Conservation (phyloP, 148 eudicot genomes). For the Talinum fruticosum region DNA sequence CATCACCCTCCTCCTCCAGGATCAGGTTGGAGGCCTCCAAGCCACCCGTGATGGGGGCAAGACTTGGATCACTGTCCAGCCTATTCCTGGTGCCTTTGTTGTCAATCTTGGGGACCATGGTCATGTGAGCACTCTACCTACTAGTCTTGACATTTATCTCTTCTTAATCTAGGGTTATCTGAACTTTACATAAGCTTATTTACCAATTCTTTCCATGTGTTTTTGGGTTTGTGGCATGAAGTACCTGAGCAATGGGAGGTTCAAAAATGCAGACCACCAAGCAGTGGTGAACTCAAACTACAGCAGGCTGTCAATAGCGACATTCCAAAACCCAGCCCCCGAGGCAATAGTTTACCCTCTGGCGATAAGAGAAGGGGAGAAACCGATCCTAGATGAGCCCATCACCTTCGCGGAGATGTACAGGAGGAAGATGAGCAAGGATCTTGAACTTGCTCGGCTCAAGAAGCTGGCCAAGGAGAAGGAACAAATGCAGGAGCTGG, state of each 20-base stretch:
- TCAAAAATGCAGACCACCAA: conserved; percentile 95
- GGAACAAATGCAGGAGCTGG: conserved; percentile 22
- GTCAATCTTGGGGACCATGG: conserved; percentile 95
- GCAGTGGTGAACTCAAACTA: conserved; percentile 79
- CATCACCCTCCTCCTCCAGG: conserved; percentile 82
- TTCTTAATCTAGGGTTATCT: no score
- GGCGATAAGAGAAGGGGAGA: conserved; percentile 76
- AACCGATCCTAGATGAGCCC: conserved; percentile 61
- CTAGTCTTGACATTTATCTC: no score
- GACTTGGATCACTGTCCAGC: conserved; percentile 95
- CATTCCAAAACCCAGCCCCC: conserved; percentile 89
- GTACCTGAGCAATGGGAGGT: conserved; percentile 94
- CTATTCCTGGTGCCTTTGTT: conserved; percentile 82
- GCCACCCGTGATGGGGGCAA: conserved; percentile 92
- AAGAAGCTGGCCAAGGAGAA: conserved; percentile 59
- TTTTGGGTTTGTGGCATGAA: conserved; percentile 16
- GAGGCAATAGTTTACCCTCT: conserved; percentile 76
- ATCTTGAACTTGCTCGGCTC: conserved; percentile 51
- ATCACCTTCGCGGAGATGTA: conserved; percentile 81
- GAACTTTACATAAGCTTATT: no score
- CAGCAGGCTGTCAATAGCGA: conserved; percentile 79
- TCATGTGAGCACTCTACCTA: conserved; percentile 49
- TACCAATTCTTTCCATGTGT: not conserved
- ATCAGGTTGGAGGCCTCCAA: conserved; percentile 87
- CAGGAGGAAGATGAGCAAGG: conserved; percentile 67